Percentiles rank a stretch among this genome's conserved stretches.
Conservation (phyloP, 495 filamentous ascomycete species). For the Hypoxylon cercidicola region DNA sequence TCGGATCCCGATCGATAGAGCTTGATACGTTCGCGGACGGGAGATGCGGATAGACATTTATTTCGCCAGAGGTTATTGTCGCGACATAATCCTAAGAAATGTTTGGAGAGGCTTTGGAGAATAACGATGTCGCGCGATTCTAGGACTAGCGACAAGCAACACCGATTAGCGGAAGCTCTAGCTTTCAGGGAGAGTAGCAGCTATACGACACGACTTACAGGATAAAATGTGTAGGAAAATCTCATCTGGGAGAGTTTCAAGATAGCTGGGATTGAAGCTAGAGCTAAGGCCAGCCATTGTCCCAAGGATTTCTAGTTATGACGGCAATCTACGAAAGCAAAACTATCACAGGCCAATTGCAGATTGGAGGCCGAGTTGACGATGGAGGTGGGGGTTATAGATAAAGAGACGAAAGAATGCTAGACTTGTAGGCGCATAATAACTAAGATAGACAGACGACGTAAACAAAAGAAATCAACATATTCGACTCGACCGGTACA, state of each 20-base stretch:
- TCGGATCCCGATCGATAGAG: slow-evolving; percentile 47
- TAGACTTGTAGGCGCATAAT: no score
- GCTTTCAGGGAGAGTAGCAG: not conserved
- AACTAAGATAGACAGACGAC: no score
- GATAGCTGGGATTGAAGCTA: slow-evolving; percentile 5
- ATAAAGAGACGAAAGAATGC: not conserved
- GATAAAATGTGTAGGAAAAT: slow-evolving; percentile 78
- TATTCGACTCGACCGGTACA: no score
- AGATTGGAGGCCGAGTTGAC: not conserved
- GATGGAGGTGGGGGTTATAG: not conserved
- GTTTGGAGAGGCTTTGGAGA: slow-evolving; percentile 76
- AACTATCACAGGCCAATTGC: not conserved
- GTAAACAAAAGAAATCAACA: no score
- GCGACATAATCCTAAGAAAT: slow-evolving; percentile 73
- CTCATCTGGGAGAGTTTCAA: slow-evolving; percentile 76
- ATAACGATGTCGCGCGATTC: slow-evolving; percentile 72
- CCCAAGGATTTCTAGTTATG: slow-evolving; percentile 3
- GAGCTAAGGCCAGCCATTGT: slow-evolving; percentile 29
- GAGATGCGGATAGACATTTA: slow-evolving; percentile 76
- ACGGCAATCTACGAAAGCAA: slow-evolving; percentile 7
- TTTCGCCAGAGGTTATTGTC: slow-evolving; percentile 81
- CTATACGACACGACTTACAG: slow-evolving; percentile 61
- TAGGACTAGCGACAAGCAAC: slow-evolving; percentile 63
- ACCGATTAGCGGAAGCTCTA: slow-evolving; percentile 2
- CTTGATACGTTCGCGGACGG: slow-evolving; percentile 60